Evolutionary conservation across 148 eudicot species (phyloP).

Genomic region (Fagopyrum tataricum): DNA sequence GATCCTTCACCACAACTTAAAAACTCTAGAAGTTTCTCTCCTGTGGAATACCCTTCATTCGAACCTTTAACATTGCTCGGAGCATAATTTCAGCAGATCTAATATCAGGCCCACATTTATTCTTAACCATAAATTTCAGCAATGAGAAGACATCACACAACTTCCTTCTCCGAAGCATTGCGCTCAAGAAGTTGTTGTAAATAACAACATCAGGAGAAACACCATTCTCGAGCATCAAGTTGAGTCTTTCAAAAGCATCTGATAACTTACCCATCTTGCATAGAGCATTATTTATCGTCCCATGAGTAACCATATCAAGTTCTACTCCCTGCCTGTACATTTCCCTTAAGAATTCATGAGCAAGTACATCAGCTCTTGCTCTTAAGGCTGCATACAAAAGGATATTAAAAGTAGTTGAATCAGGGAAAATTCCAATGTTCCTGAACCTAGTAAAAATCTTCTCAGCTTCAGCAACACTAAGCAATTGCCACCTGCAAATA

Average conservation of each 20-base stretch:
- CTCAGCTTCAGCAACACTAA: slow-evolving; percentile 30
- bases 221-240: slow-evolving; percentile 29
- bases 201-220: slow-evolving; percentile 28
- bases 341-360: slow-evolving; percentile 25
- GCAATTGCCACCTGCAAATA: slow-evolving; percentile 41
- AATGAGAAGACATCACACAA: slow-evolving; percentile 24
- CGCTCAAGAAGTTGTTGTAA: slow-evolving; percentile 36
- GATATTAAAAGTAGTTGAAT: slow-evolving; percentile 40
- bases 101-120: slow-evolving; percentile 40
- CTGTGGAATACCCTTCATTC: slow-evolving; percentile 27
- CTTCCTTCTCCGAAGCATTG: slow-evolving; percentile 33
- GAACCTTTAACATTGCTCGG: slow-evolving; percentile 25
- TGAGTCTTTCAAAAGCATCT: slow-evolving; percentile 25
- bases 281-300: slow-evolving; percentile 27
- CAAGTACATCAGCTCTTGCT: slow-evolving; percentile 26
- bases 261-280: slow-evolving; percentile 34
- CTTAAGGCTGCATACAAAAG: slow-evolving; percentile 34
- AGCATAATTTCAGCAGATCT: slow-evolving; percentile 25
- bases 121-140: slow-evolving; percentile 32
- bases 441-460: slow-evolving; percentile 26
- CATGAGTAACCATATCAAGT: slow-evolving; percentile 34
- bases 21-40: slow-evolving; percentile 17
- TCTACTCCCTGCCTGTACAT: slow-evolving; percentile 33
- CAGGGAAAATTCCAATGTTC: slow-evolving; percentile 28
- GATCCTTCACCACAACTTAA: slow-evolving; percentile 14